Conservation (phyloP, 306 rosid species). For the Vigna reflexopilosa region DNA sequence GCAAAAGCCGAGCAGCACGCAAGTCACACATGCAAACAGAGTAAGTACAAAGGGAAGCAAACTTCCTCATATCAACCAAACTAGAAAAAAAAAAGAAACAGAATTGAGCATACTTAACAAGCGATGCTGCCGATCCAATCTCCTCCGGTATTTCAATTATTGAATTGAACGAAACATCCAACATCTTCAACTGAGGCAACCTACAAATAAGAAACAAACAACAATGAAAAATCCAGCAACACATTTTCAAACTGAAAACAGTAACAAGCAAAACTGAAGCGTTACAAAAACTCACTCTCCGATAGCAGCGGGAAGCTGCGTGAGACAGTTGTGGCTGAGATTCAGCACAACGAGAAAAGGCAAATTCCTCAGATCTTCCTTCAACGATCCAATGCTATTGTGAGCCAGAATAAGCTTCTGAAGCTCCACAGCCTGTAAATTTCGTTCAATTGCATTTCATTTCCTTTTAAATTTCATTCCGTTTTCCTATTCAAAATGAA, state of each 20-base stretch:
- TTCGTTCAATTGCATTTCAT: constrained; percentile 11
- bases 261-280: constrained; percentile 4
- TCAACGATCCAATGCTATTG: constrained; percentile 67
- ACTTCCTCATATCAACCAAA: constrained; percentile 27
- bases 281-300: constrained; percentile 80
- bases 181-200: constrained; percentile 70
- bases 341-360: constrained; percentile 72
- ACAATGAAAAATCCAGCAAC: constrained; percentile 2
- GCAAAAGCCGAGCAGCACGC: constrained; percentile 28
- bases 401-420: constrained; percentile 91
- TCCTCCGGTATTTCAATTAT: constrained; percentile 68
- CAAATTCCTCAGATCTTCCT: constrained; percentile 76
- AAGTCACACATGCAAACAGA: constrained; percentile 15
- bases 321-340: constrained; percentile 82
- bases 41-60: constrained; percentile 9
- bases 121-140: constrained; percentile 77
- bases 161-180: constrained; percentile 81
- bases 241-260: background rate
- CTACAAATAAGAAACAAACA: constrained; percentile 48
- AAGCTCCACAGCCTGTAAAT: constrained; percentile 84
- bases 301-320: constrained; percentile 77
- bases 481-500: background rate
- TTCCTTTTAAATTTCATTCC: background rate
- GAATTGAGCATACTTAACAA: constrained; percentile 73
- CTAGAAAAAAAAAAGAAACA: constrained; percentile 17